Evolutionary conservation across 2,329 filamentous ascomycete species (phyloP).

Genomic region (Lachnellula subtilissima): DNA sequence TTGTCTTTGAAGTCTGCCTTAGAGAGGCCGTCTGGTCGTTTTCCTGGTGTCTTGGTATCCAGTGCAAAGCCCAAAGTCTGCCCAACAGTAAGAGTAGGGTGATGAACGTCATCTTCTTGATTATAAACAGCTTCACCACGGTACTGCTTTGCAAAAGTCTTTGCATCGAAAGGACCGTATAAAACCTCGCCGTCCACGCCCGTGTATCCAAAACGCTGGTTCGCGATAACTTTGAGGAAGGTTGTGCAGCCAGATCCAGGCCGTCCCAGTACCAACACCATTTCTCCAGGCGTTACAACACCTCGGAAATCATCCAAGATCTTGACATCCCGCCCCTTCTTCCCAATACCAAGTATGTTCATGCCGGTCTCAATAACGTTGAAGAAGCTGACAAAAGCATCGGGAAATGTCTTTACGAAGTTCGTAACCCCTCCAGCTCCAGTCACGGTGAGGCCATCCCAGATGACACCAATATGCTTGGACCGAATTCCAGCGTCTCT

Average conservation of each 20-base stretch:
- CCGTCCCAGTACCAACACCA: slow-evolving; percentile 46
- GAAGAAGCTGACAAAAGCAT: slow-evolving; percentile 67
- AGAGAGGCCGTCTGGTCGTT: slow-evolving; percentile 68
- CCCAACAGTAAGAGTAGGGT: slow-evolving; percentile 77
- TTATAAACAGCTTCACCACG: slow-evolving; percentile 83
- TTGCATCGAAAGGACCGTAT: slow-evolving; percentile 69
- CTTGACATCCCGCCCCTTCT: slow-evolving; percentile 66
- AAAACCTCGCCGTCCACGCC: slow-evolving; percentile 59
- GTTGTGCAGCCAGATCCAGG: slow-evolving; percentile 46
- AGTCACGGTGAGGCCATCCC: slow-evolving; percentile 71
- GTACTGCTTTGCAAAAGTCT: slow-evolving; percentile 66
- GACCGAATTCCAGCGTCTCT: slow-evolving; percentile 72
- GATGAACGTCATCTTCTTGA: slow-evolving; percentile 80
- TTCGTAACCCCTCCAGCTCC: slow-evolving; percentile 72
- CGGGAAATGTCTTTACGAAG: slow-evolving; percentile 67
- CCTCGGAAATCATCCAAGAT: slow-evolving; percentile 70
- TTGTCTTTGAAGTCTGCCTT: slow-evolving; percentile 72
- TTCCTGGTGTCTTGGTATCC: slow-evolving; percentile 78
- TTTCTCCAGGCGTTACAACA: slow-evolving; percentile 74
- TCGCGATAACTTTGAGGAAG: slow-evolving; percentile 49
- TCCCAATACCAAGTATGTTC: slow-evolving; percentile 58
- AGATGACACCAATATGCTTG: slow-evolving; percentile 76
- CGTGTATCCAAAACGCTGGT: slow-evolving; percentile 45
- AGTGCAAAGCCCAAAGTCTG: slow-evolving; percentile 83
- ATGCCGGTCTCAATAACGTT: slow-evolving; percentile 64